These are phyloP conservation scores for Mortierella sp. DNA, from an alignment of 371 early-diverging fungal species.

Conservation along the genomic window DNA sequence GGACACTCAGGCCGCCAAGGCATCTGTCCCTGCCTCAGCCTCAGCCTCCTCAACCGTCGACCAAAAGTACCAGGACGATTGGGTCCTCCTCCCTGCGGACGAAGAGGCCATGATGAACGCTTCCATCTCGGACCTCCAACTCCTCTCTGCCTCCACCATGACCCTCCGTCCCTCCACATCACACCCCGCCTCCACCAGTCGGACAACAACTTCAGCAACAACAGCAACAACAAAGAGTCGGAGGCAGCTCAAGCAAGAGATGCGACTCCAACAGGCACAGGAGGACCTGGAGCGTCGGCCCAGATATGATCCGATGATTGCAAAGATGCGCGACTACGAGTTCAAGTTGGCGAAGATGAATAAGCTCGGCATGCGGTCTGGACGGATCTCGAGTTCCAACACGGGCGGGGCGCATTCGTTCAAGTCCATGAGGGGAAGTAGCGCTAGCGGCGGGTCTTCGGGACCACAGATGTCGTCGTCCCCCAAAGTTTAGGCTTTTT, in stretches of 20 bases:
- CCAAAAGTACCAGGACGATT: constrained; percentile 39
- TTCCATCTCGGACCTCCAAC: constrained; percentile 44
- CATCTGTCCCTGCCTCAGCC: constrained; percentile 9
- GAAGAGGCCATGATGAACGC: constrained; percentile 39
- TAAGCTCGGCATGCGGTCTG: constrained; percentile 32
- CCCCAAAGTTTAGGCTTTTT: background rate
- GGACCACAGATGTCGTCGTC: no score
- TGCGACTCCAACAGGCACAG: constrained; percentile 21
- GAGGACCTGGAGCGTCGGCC: constrained; percentile 37
- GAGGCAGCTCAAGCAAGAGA: constrained; percentile 49
- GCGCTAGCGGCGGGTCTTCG: background rate
- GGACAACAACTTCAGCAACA: constrained; percentile 12
- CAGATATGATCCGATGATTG: constrained; percentile 45
- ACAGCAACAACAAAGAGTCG: constrained; percentile 25
- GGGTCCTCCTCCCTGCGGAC: constrained; percentile 51
- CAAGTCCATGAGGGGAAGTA: constrained; percentile 1
- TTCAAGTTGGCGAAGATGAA: constrained; percentile 40
- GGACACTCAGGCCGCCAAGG: constrained; percentile 29
- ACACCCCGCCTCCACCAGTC: constrained; percentile 29
- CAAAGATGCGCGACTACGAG: constrained; percentile 39
- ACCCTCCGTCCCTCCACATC: constrained; percentile 22
- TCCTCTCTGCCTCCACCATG: constrained; percentile 45
- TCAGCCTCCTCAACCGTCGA: background rate
- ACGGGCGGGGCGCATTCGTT: constrained; percentile 16
- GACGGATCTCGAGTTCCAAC: constrained; percentile 22